phyloP scores from a whole-genome alignment of 2,329 filamentous ascomycete species.

The Didymosphaeria variabile region DNA sequence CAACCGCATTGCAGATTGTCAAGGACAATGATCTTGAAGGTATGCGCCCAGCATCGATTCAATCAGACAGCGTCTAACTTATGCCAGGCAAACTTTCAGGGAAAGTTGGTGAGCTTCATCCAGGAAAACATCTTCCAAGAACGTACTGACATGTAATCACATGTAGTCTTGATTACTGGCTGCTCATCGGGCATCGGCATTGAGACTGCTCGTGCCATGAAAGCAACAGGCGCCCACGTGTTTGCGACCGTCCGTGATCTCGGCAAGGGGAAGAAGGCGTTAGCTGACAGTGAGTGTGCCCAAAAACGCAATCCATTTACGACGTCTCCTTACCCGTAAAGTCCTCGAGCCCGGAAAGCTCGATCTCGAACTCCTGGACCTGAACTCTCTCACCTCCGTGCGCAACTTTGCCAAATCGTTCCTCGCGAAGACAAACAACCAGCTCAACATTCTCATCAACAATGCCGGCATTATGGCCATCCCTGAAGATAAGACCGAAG shows the following conservation, averaged over 20 bases:
- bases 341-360: slow-evolving; percentile 23
- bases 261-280: slow-evolving; percentile 23
- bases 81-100: slow-evolving; percentile 37
- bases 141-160: background rate
- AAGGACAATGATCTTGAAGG: slow-evolving; percentile 44
- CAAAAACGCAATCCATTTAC: background rate
- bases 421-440: slow-evolving; percentile 21
- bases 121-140: background rate
- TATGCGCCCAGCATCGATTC: background rate
- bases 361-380: slow-evolving; percentile 28
- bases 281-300: slow-evolving; percentile 10
- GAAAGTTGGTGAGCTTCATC: slow-evolving; percentile 24
- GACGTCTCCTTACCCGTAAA: slow-evolving; percentile 7
- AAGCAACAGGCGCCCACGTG: slow-evolving; percentile 57
- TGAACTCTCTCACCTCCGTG: slow-evolving; percentile 27
- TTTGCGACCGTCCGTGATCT: slow-evolving; percentile 56
- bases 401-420: slow-evolving; percentile 26
- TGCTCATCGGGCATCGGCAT: slow-evolving; percentile 37
- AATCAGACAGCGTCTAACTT: background rate
- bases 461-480: slow-evolving; percentile 47
- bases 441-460: slow-evolving; percentile 36
- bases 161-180: slow-evolving; percentile 34
- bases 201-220: slow-evolving; percentile 50
- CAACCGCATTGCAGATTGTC: slow-evolving; percentile 52
- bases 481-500: slow-evolving; percentile 32